Evolutionary conservation across 306 rosid species (phyloP).

Genomic region (Hippophae tibetana): DNA sequence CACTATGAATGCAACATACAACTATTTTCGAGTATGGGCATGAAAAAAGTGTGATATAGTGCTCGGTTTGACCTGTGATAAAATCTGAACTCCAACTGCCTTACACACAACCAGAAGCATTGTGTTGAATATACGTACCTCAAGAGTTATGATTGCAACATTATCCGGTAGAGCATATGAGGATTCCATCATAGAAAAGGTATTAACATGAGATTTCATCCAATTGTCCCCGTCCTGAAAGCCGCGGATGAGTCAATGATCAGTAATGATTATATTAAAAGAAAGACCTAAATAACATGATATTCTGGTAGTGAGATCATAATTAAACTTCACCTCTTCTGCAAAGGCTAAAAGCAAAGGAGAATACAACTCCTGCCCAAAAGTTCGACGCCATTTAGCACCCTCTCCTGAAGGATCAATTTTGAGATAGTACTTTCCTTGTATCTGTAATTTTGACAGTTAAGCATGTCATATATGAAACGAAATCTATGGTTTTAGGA

Average conservation of each 20-base stretch:
- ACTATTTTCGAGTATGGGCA: no score
- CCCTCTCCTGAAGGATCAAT: slow-evolving; percentile 71
- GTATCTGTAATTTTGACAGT: slow-evolving; percentile 33
- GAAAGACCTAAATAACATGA: no score
- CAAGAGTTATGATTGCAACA: slow-evolving; percentile 63
- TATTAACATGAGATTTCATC: slow-evolving; percentile 46
- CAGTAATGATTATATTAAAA: no score
- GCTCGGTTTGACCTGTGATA: not conserved
- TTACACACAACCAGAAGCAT: not conserved
- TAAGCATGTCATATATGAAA: slow-evolving; percentile 5
- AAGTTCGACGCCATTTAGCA: slow-evolving; percentile 76
- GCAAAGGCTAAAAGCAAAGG: slow-evolving; percentile 77
- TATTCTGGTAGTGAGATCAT: no score
- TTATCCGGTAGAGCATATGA: slow-evolving; percentile 60
- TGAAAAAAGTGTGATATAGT: not conserved
- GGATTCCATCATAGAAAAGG: slow-evolving; percentile 47
- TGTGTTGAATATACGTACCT: slow-evolving; percentile 31
- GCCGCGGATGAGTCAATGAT: not conserved
- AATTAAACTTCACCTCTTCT: slow-evolving; percentile 32
- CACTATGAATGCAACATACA: no score
- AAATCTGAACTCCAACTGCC: not conserved
- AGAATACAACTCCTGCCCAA: slow-evolving; percentile 75
- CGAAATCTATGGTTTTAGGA: slow-evolving; percentile 7
- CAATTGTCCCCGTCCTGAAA: slow-evolving; percentile 47
- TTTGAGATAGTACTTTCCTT: slow-evolving; percentile 69